A percentile compares a stretch with the other conserved stretches of the same genome.
phyloP scores from a whole-genome alignment of 495 filamentous ascomycete species.

The Penicillium longicatenatum region DNA sequence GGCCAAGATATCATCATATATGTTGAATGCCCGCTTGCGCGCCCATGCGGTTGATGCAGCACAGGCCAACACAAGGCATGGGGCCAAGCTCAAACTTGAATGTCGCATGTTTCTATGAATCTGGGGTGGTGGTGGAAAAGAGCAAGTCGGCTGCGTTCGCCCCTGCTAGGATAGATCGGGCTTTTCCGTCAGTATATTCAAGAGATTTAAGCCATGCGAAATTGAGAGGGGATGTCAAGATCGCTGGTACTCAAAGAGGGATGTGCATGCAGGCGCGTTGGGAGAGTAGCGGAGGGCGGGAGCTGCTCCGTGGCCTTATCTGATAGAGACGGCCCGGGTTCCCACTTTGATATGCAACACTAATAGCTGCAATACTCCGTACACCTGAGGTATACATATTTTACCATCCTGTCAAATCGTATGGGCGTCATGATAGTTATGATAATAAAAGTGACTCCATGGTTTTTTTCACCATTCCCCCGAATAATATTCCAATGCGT shows the following conservation, averaged over 20 bases:
- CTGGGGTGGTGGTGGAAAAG: background rate
- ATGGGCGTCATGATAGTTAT: too few species aligned
- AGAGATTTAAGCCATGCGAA: background rate
- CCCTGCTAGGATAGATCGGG: background rate
- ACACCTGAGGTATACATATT: too few species aligned
- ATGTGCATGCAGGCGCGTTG: background rate
- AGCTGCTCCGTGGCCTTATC: conserved; percentile 39
- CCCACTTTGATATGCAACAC: background rate
- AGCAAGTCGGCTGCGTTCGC: background rate
- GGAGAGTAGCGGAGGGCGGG: conserved; percentile 18
- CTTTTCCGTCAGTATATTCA: background rate
- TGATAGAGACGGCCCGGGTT: conserved; percentile 14
- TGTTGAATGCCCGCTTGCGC: conserved; percentile 66
- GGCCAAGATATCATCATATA: conserved; percentile 89
- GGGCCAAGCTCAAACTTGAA: conserved; percentile 23
- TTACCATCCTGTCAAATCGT: too few species aligned
- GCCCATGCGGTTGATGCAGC: conserved; percentile 49
- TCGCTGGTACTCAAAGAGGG: background rate
- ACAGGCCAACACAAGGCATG: conserved; percentile 36
- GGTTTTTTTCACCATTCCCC: too few species aligned
- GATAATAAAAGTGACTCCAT: too few species aligned
- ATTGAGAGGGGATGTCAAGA: background rate
- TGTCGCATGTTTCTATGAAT: conserved; percentile 29
- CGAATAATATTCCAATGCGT: too few species aligned
- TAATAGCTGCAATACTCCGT: too few species aligned